phyloP scores from a whole-genome alignment of 2,329 filamentous ascomycete species.

The Colletotrichum neosansevieriae region DNA sequence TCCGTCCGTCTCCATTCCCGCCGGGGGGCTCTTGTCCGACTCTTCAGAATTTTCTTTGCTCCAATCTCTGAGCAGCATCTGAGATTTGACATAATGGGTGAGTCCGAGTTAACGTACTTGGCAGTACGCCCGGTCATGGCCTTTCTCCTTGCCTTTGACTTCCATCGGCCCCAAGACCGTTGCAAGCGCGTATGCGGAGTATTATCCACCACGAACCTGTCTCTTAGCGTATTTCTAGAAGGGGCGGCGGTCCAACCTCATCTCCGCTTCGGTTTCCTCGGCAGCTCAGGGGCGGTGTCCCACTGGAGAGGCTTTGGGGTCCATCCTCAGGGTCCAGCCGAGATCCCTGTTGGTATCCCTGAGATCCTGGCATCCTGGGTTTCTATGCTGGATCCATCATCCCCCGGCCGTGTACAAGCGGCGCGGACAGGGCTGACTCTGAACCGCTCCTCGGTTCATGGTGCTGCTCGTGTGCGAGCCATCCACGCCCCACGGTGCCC shows the following conservation, averaged over 20 bases:
- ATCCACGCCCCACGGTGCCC: constrained; percentile 1
- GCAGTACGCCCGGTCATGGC: background rate
- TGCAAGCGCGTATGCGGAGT: constrained; percentile 5
- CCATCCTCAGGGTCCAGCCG: constrained; percentile 30
- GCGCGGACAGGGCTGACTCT: constrained; percentile 29
- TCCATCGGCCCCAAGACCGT: constrained; percentile 1
- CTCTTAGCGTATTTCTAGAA: constrained; percentile 12
- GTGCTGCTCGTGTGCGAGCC: constrained; percentile 1
- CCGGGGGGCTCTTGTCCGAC: constrained; percentile 23
- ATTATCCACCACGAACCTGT: constrained; percentile 8
- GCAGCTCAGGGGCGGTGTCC: constrained; percentile 25
- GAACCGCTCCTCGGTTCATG: constrained; percentile 29
- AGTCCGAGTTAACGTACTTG: constrained; percentile 3
- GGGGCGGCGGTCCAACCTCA: background rate
- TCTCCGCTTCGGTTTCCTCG: constrained; percentile 30
- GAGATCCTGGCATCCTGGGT: constrained; percentile 10
- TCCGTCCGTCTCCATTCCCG: constrained; percentile 17
- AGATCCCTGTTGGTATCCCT: constrained; percentile 7
- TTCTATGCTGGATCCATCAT: background rate
- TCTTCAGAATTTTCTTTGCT: background rate
- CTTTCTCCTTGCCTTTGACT: background rate
- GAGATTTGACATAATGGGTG: background rate
- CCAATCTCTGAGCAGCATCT: background rate
- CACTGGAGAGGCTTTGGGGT: constrained; percentile 28
- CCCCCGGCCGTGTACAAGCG: constrained; percentile 13